phyloP scores from a whole-genome alignment of 495 filamentous ascomycete species.

The Daldinia loculata region DNA sequence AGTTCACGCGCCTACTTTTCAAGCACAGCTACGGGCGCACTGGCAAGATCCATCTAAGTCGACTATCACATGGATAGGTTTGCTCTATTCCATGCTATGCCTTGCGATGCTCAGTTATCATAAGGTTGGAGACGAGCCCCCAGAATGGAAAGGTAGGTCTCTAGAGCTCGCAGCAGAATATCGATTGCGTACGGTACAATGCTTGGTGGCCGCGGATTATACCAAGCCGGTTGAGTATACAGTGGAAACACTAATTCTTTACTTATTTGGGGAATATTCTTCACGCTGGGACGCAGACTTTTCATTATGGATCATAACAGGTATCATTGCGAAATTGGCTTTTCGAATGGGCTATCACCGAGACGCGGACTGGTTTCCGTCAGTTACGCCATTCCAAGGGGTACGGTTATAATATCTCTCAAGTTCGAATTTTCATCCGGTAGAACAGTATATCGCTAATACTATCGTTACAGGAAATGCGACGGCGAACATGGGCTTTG shows the following conservation, averaged over 20 bases:
- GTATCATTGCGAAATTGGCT: slow-evolving; percentile 82
- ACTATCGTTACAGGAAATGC: slow-evolving; percentile 71
- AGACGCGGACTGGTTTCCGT: slow-evolving; percentile 83
- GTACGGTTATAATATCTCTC: slow-evolving; percentile 43
- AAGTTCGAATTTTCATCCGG: neutral
- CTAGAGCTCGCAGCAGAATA: slow-evolving; percentile 82
- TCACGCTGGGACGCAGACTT: slow-evolving; percentile 82
- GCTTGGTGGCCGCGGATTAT: slow-evolving; percentile 86
- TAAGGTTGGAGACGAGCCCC: slow-evolving; percentile 88
- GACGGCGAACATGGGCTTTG: slow-evolving; percentile 87
- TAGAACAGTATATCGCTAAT: slow-evolving; percentile 9
- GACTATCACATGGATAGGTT: slow-evolving; percentile 85
- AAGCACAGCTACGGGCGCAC: slow-evolving; percentile 84
- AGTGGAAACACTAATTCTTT: slow-evolving; percentile 88
- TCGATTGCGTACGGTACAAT: slow-evolving; percentile 83
- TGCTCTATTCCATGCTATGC: slow-evolving; percentile 88
- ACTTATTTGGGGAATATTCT: slow-evolving; percentile 82
- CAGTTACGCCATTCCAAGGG: slow-evolving; percentile 84
- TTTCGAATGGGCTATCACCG: slow-evolving; percentile 97
- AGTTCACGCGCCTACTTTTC: slow-evolving; percentile 86
- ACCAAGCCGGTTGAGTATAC: slow-evolving; percentile 85
- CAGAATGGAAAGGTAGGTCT: slow-evolving; percentile 77
- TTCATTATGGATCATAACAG: slow-evolving; percentile 81
- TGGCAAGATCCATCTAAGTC: slow-evolving; percentile 86
- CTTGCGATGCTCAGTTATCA: slow-evolving; percentile 91